phyloP scores from a whole-genome alignment of 352 stramenopile genomes.

The Globisporangium barbulae region DNA sequence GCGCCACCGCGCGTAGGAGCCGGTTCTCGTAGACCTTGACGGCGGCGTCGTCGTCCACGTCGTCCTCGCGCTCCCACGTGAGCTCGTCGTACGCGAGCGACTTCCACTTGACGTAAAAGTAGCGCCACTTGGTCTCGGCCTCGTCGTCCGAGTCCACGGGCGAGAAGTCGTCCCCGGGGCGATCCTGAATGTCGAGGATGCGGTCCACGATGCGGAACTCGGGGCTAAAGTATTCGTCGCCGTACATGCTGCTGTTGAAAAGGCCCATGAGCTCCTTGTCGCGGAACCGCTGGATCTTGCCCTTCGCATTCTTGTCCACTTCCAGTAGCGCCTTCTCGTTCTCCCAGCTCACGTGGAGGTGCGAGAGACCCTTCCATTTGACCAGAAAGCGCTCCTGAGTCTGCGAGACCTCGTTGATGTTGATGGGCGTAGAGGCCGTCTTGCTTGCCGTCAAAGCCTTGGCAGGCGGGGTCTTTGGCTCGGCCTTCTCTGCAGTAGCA shows the following conservation, averaged over 20 bases:
- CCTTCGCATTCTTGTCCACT: slow-evolving; percentile 81
- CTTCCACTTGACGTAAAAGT: slow-evolving; percentile 99
- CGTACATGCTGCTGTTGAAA: slow-evolving; percentile 45
- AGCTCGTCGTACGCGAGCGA: slow-evolving; percentile 96
- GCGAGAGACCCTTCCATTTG: slow-evolving; percentile 89
- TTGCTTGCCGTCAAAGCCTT: slow-evolving; percentile 1
- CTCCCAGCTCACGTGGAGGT: slow-evolving; percentile 90
- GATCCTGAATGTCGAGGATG: slow-evolving; percentile 84
- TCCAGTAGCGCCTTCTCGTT: slow-evolving; percentile 79
- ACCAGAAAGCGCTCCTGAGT: slow-evolving; percentile 78
- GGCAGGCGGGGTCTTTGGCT: slow-evolving; percentile 3
- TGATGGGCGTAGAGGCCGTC: slow-evolving; percentile 6
- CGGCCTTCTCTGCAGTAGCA: slow-evolving; percentile 4
- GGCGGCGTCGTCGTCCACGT: slow-evolving; percentile 89
- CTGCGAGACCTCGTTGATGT: slow-evolving; percentile 17
- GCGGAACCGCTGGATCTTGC: slow-evolving; percentile 84
- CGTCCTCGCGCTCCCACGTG: slow-evolving; percentile 97
- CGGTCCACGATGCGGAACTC: slow-evolving; percentile 89
- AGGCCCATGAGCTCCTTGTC: slow-evolving; percentile 65
- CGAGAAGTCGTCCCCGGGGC: slow-evolving; percentile 63
- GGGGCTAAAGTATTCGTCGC: slow-evolving; percentile 90
- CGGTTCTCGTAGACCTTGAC: slow-evolving; percentile 80
- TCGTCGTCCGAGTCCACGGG: slow-evolving; percentile 45
- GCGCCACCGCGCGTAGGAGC: slow-evolving; percentile 43
- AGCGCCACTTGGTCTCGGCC: slow-evolving; percentile 52